Conservation (phyloP, 1,284 basidiomycete genomes). For the Microbotryum lychnidis-dioicae region DNA sequence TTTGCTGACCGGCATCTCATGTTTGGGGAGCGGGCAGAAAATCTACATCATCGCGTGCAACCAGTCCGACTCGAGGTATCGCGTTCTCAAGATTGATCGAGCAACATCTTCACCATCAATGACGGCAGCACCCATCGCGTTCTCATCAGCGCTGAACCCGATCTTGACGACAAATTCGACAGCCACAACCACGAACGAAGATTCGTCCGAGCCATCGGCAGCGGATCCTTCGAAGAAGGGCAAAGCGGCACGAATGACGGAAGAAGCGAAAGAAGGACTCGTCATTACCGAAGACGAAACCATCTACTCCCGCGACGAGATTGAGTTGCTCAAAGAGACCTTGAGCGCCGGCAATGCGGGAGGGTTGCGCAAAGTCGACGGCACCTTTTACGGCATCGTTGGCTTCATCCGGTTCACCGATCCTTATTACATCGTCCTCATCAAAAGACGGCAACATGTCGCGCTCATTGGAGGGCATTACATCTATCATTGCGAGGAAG, state of each 20-base stretch:
- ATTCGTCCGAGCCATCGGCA: conserved; percentile 39
- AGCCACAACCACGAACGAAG: conserved; percentile 12
- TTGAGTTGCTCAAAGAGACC: conserved; percentile 84
- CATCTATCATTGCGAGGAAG: conserved; percentile 91
- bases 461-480: conserved; percentile 94
- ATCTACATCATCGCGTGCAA: conserved; percentile 81
- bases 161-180: background rate
- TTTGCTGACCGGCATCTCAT: background rate
- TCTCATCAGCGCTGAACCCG: no score
- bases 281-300: conserved; percentile 74
- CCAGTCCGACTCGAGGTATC: conserved; percentile 70
- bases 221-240: conserved; percentile 19
- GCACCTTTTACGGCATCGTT: conserved; percentile 55
- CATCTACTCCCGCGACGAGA: conserved; percentile 78
- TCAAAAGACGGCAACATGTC: conserved; percentile 84
- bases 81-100: conserved; percentile 85
- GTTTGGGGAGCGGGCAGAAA: conserved; percentile 43
- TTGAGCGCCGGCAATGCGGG: conserved; percentile 90
- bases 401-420: conserved; percentile 85
- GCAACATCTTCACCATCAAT: conserved; percentile 41
- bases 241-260: no score
- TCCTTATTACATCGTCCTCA: conserved; percentile 80
- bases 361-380: conserved; percentile 69
- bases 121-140: no score
- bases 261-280: conserved; percentile 37